phyloP scores from a whole-genome alignment of 2,329 filamentous ascomycete species.

The Aureobasidium sp. region DNA sequence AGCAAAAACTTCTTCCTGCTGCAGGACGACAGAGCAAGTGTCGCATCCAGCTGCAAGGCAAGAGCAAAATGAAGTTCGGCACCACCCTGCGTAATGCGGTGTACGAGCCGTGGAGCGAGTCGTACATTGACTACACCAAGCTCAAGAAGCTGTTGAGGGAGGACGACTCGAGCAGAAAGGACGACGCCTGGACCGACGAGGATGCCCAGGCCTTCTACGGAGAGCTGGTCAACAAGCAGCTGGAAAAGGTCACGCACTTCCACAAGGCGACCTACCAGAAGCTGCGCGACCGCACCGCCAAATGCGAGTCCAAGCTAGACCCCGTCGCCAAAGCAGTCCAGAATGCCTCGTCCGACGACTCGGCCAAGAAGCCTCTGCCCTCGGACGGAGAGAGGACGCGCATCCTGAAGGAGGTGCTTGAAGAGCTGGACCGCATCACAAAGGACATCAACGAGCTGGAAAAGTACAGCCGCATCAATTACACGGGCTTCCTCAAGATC shows the following conservation, averaged over 20 bases:
- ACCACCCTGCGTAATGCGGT: conserved; percentile 73
- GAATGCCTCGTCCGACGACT: conserved; percentile 19
- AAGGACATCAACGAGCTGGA: conserved; percentile 89
- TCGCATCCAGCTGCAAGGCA: not conserved
- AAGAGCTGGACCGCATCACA: conserved; percentile 78
- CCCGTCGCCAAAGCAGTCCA: conserved; percentile 40
- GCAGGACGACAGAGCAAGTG: not conserved
- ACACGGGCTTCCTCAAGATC: conserved; percentile 95
- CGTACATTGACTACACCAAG: conserved; percentile 94
- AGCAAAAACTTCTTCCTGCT: not conserved
- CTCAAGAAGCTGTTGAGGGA: conserved; percentile 86
- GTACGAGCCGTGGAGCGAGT: conserved; percentile 81
- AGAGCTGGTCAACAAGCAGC: conserved; percentile 86
- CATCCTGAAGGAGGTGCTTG: conserved; percentile 63
- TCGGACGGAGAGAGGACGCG: conserved; percentile 38
- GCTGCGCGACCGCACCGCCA: conserved; percentile 72
- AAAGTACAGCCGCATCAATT: conserved; percentile 93
- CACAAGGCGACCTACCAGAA: conserved; percentile 75
- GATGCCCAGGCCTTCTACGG: conserved; percentile 93
- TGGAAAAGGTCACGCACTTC: conserved; percentile 90
- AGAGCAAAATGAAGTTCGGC: conserved; percentile 73
- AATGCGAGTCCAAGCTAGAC: conserved; percentile 59
- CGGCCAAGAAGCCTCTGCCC: conserved; percentile 32
- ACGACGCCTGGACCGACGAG: conserved; percentile 76
- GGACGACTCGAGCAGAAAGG: conserved; percentile 49